Base-by-base conservation (phyloP, 1,284 basidiomycete species). In the Cystobasidium slooffiae region DNA sequence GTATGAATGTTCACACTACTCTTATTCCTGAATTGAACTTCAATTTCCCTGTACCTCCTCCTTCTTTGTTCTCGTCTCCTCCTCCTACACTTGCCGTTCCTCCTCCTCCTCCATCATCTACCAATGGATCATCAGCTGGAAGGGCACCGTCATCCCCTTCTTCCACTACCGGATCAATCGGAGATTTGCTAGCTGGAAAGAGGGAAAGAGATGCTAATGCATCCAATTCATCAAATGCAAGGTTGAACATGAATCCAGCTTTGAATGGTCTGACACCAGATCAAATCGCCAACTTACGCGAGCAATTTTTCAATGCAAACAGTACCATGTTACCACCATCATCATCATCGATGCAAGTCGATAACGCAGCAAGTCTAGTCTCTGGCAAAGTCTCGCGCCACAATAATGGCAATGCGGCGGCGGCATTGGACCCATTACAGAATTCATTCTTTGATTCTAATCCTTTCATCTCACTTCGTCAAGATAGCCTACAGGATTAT, bases 1-100 rank as follows among this genome's bases (percentile, higher is more conserved):
- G 91, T 53, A 78, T 83, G 41, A 82, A 83, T 55, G 93, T 94
- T 1, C 93, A 96, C 81, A 89, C 92, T 1, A 88, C 92, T 0
- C 66, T 72, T 47, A 72, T 79, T 1, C 79, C 79, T 44, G 79
- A 80, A 39, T 47, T 79, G 67, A 75, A 67, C 56, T 74, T 79
- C 69, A 77, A 75, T 20, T 75, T 75, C 18, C 73, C 75, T 1
- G 49, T 75, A 20, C 68, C 70, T 12, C 39, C 72, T 12, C 49
- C 22, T 52, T 56, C 59, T 1, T 12, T 66, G 31, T 66, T 55
- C 9, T 18, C 67, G 5, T 41, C 58, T 31, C 31, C 64, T 3
- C 52, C 51, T 53, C 64, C 64, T 53, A 24, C 64, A 5, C 22
- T 47, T 3, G 53, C 47, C 46, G 6, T 12, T 39, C 31, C 41